Evolutionary conservation across 2,329 filamentous ascomycete species (phyloP), one percentile per base, ranked within the genome.

Genomic region (Colletotrichum phormii): DNA sequence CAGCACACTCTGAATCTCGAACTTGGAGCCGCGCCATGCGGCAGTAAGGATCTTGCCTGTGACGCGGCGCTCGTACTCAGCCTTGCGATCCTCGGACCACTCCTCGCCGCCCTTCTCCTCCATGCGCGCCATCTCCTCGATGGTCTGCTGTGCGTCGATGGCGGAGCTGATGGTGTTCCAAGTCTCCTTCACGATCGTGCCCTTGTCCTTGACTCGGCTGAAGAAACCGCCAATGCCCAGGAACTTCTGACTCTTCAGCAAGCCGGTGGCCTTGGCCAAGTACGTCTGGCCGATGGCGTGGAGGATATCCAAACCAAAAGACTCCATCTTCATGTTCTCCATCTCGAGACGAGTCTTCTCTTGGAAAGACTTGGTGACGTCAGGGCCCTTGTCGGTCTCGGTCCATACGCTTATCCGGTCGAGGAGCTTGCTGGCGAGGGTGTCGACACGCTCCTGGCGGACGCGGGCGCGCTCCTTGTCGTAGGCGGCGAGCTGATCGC

Each of bases 241-340:
- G 85, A 98, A 97, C 84, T 98, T 98, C 81, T 99, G 97, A 62
- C 93, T 96, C 82, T 98, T 97, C 76, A 99, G 88, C 80, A 98
- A 92, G 1, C 92, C 92, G 1, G 93, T 94, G 4, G 93, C 94
- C 84, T 98, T 98, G 81, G 92, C 91, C 33, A 97, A 84, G 82
- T 99, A 99, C 4, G 95, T 97, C 77, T 93, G 89, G 18, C 97
- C 97, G 78, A 99, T 97, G 58, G 97, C 95, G 82, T 98, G 96
- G 61, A 98, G 87, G 77, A 98, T 98, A 75, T 99, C 97, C 54
- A 99, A 88, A 64, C 97, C 97, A 78, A 99, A 99, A 0, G 94
- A 97, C 85, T 99, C 97, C 95, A 99, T 99, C 88, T 98, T 99
- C 78, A 99, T 87, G 80, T 98, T 97, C 86, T 99, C 97, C 31